Evolutionary conservation across 1,284 basidiomycete genomes (phyloP), one percentile per base, ranked within the genome.

Genomic region (Afroboletus lepidellus): DNA sequence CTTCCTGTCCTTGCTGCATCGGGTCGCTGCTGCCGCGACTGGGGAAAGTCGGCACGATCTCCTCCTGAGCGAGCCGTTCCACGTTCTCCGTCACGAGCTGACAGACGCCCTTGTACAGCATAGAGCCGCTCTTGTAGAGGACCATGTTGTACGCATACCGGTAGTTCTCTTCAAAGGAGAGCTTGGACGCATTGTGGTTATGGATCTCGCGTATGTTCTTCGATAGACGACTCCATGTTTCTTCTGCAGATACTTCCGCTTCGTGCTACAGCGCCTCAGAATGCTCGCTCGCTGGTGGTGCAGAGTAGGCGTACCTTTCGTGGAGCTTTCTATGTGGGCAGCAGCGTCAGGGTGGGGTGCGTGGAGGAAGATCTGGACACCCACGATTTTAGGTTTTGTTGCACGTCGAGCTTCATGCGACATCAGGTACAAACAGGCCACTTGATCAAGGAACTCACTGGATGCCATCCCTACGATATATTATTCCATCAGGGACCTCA

Each of bases 131-230:
- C 70, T 90, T 93, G 68, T 87, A 82, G 12, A 96, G 79, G 4
- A 96, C 94, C 81, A 98, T 87, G 69, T 94, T 95, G 72, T 97
- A 97, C 20, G 88, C 93, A 67, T 91, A 94, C 39, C 94, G 83
- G 68, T 97, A 94, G 64, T 96, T 94, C 74, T 98, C 96, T 71
- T 99, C 97, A 65, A 95, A 99, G 15, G 93, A 97, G 27, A 99
- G 83, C 64, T 87, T 89, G 51, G 85, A 85, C 8, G 94, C 93
- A 71, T 97, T 92, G 73, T 97, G 93, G 61, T 93, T 90, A 70
- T 97, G 93, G 52, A 99, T 99, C 76, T 98, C 92, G 53, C 84
- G 81, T 61, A 99, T 95, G 59, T 98, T 98, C 51, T 77, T 76
- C 18, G 87, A 79, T 15, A 97, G 75, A 58, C 83, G 80, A 20